Evolutionary conservation across 2,329 filamentous ascomycete species (phyloP), one percentile per base, ranked within the genome.

Genomic region (Acrodontium crateriforme): DNA sequence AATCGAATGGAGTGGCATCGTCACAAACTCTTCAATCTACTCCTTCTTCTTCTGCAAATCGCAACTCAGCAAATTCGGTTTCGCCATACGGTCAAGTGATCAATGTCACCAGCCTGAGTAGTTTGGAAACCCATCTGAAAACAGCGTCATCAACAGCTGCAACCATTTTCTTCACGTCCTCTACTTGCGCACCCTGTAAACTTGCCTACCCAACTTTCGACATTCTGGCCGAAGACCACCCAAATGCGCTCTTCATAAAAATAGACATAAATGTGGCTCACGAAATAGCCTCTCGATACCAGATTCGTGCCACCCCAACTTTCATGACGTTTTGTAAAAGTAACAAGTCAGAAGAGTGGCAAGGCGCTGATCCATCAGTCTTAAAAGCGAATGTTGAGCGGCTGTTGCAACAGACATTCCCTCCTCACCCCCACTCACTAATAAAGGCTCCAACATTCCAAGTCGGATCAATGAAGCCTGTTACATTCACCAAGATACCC

Each of bases 141-240:
- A 57, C 59, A 2, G 78, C 79, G 0, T 63, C 63, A 16, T 62
- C 67, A 4, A 74, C 78, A 1, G 83, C 77, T 35, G 81, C 81
- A 0, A 70, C 87, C 19, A 67, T 94, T 31, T 94, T 94, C 62
- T 95, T 95, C 58, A 94, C 87, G 0, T 92, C 82, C 3, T 71
- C 78, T 2, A 89, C 77, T 2, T 94, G 85, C 47, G 69, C 73
- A 1, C 84, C 85, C 0, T 94, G 87, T 65, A 87, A 79, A 52
- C 57, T 72, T 10, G 67, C 87, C 2, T 91, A 93, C 44, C 82
- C 85, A 1, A 56, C 76, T 1, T 95, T 82, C 45, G 78, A 91
- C 35, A 65, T 81, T 38, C 62, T 94, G 1, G 84, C 85, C 2
- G 70, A 68, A 15, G 78, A 91, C 48, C 65, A 75, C 16, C 58